Evolutionary conservation across 345 rosid species (phyloP).

Genomic region (Physaria fendleri): DNA sequence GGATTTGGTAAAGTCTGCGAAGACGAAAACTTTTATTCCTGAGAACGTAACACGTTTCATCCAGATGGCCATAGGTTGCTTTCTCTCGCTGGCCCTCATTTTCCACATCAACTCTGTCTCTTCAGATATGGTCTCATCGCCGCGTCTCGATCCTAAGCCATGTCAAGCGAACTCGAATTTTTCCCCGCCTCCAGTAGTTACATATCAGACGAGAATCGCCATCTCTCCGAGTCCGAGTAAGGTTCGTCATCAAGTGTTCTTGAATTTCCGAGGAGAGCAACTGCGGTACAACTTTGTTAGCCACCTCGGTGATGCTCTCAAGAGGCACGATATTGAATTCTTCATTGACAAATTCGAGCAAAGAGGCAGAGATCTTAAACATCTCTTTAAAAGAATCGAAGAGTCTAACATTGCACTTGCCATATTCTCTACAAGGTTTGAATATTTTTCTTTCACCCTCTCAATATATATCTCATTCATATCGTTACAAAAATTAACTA

Average conservation of each 20-base stretch:
- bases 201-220: background rate
- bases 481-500: no score
- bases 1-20: no score
- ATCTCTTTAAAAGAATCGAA: background rate
- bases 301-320: background rate
- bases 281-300: background rate
- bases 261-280: background rate
- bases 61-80: no score
- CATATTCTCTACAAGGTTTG: conserved; percentile 3
- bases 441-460: background rate
- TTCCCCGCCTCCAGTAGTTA: no score
- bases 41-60: no score
- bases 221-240: background rate
- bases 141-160: no score
- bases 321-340: background rate
- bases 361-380: background rate
- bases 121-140: no score
- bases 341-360: background rate
- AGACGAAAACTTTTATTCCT: no score
- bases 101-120: no score
- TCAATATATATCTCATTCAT: no score
- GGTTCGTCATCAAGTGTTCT: background rate
- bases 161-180: no score
- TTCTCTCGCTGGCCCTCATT: no score
- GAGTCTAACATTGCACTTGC: background rate